These are phyloP conservation scores for Rhododendron mucronatum DNA, from an alignment of 148 eudicot species.

Conservation along the genomic window DNA sequence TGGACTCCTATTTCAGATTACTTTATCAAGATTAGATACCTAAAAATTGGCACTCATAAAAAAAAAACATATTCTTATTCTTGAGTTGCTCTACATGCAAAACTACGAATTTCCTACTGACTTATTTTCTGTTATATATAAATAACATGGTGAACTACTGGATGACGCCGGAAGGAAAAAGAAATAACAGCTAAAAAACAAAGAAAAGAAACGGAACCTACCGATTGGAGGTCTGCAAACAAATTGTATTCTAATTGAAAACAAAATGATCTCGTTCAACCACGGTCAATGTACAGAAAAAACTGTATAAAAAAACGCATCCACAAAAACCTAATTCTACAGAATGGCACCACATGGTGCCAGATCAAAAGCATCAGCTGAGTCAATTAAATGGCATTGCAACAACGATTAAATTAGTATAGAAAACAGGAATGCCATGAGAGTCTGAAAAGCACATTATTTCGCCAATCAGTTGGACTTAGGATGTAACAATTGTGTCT, in stretches of 20 bases:
- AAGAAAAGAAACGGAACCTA: not conserved
- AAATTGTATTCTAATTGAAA: not conserved
- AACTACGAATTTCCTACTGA: not conserved
- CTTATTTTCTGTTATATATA: not conserved
- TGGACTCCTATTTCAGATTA: not conserved
- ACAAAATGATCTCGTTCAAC: not conserved
- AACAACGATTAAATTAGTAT: not conserved
- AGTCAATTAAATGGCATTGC: not conserved
- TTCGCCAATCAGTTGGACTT: not conserved
- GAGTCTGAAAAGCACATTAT: not conserved
- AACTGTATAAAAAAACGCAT: not conserved
- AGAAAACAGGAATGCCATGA: not conserved
- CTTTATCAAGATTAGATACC: not conserved
- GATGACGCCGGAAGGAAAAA: not conserved
- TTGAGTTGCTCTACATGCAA: not conserved
- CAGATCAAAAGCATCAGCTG: not conserved
- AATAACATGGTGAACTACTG: not conserved
- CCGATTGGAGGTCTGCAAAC: not conserved
- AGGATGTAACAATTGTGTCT: not conserved
- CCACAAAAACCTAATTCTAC: not conserved
- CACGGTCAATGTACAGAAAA: not conserved
- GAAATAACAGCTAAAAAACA: not conserved
- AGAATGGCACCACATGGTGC: not conserved
- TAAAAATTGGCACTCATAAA: not conserved
- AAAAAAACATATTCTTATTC: not conserved